Base-by-base conservation (phyloP, 202 grass and related monocot genomes). In the Eragrostis tef region DNA sequence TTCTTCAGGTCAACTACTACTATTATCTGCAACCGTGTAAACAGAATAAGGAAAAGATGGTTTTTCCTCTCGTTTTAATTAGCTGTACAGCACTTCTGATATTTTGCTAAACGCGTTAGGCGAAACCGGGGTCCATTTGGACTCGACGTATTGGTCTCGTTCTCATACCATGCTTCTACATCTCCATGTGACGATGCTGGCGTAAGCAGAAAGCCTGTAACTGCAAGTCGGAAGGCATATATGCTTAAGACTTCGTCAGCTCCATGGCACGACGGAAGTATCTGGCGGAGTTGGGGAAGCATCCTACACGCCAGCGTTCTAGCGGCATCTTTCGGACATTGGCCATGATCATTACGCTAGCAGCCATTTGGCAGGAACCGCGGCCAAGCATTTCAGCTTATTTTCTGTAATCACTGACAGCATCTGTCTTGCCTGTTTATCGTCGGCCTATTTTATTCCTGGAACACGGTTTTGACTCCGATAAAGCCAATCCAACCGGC, bases 41-140 rank as follows among this genome's bases (percentile, higher is more conserved):
- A 52, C 46, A 60, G 26, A 19, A 43, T 26, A 12, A 68, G 61
- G 74, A 67, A 57, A 72, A 49, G 25, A 2, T 22, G 24, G 44
- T 1, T 8, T 67, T 6, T 57, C 26, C 24, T 64, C 13, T 61
- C 6, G 43, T 71, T 78, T 71, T 26, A 65, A 47, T 76, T 46
- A 79, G 62, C 80, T 69, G 74, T 31, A 69, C 62, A 4, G 42
- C 80, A 79, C 75, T 73, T 64, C 2, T 19, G 2, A 39, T 2
- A 59, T 29, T 61, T 80, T 36, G 41, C n/a, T 68, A 34, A 25
- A 16, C 59, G 29, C 11, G n/a, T 50, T 48, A 29, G 14, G 61
- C 48, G 65, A 67, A 42, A 67, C 76, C 4, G 61, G 0, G 0
- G 62, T 44, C 73, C 49, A 83, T 57, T 75, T 46, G 34, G 81